Percentiles rank a stretch among this genome's conserved stretches.
Evolutionary conservation across 805 yeast genomes (phyloP).

Genomic region (Ogataea pignaliae): DNA sequence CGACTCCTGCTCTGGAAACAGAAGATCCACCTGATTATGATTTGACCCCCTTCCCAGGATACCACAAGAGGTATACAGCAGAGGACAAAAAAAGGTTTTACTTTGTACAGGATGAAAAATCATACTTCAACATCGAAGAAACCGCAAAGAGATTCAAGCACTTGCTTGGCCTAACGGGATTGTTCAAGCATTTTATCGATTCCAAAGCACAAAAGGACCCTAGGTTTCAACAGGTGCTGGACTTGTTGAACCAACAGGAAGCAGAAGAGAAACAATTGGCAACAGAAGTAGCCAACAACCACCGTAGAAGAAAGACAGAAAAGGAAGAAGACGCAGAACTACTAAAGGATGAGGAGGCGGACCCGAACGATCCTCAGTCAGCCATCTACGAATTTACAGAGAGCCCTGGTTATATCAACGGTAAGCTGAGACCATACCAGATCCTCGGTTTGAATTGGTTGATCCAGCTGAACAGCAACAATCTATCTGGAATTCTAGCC

Average conservation of each 20-base stretch:
- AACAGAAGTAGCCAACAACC: conserved; percentile 18
- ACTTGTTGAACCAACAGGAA: conserved; percentile 27
- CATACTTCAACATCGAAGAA: conserved; percentile 46
- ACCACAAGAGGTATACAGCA: conserved; percentile 3
- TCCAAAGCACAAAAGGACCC: conserved; percentile 61
- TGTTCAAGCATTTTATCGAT: conserved; percentile 66
- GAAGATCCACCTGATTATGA: conserved; percentile 4
- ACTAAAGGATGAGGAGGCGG: conserved; percentile 50
- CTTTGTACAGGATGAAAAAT: conserved; percentile 30
- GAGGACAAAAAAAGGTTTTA: conserved; percentile 20
- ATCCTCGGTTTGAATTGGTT: conserved; percentile 81
- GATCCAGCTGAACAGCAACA: conserved; percentile 60
- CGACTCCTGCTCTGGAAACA: conserved; percentile 4
- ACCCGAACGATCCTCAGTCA: conserved; percentile 12
- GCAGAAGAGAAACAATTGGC: conserved; percentile 4
- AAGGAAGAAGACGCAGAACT: conserved; percentile 77
- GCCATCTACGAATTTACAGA: conserved; percentile 45
- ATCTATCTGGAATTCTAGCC: conserved; percentile 71
- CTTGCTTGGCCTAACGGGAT: conserved; percentile 57
- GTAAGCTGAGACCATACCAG: conserved; percentile 67
- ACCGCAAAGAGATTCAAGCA: conserved; percentile 67
- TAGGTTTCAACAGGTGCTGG: conserved; percentile 47
- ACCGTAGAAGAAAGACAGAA: conserved; percentile 65
- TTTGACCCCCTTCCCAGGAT: conserved; percentile 11
- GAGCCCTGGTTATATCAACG: conserved; percentile 51